Conservation (phyloP, 2,329 filamentous ascomycete genomes). For the Fusarium humuli region DNA sequence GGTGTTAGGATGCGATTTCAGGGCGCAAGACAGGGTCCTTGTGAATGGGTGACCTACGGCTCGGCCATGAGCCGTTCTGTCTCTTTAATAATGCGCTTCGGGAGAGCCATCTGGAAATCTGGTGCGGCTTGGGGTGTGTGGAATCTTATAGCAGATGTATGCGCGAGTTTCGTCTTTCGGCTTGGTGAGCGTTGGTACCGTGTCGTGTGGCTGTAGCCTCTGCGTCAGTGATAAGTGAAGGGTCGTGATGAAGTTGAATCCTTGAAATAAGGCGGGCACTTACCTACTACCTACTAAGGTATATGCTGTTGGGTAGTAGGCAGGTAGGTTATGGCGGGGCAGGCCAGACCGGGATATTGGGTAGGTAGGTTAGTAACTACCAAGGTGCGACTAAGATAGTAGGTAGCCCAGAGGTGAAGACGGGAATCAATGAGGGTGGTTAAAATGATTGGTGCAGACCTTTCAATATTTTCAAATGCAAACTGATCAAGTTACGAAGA, state of each 20-base stretch:
- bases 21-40: conserved; percentile 11
- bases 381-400: background rate
- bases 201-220: conserved; percentile 2
- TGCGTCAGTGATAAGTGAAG: conserved; percentile 15
- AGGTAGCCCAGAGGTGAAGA: conserved; percentile 8
- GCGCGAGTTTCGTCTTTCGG: background rate
- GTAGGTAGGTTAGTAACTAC: background rate
- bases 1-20: conserved; percentile 36
- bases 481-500: background rate
- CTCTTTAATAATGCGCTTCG: conserved; percentile 98
- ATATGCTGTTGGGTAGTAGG: background rate
- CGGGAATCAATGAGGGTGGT: background rate
- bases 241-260: conserved; percentile 27
- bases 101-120: conserved; percentile 73
- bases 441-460: background rate
- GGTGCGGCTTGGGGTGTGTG: background rate
- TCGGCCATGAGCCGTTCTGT: conserved; percentile 97
- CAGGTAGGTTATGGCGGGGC: conserved; percentile 21
- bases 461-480: background rate
- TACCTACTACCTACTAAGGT: conserved; percentile 4
- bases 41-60: conserved; percentile 71
- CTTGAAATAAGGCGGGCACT: conserved; percentile 35
- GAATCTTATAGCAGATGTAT: background rate
- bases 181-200: background rate
- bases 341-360: conserved; percentile 2